Conservation (phyloP, 2,329 filamentous ascomycete genomes). For the Colletotrichum navitas region DNA sequence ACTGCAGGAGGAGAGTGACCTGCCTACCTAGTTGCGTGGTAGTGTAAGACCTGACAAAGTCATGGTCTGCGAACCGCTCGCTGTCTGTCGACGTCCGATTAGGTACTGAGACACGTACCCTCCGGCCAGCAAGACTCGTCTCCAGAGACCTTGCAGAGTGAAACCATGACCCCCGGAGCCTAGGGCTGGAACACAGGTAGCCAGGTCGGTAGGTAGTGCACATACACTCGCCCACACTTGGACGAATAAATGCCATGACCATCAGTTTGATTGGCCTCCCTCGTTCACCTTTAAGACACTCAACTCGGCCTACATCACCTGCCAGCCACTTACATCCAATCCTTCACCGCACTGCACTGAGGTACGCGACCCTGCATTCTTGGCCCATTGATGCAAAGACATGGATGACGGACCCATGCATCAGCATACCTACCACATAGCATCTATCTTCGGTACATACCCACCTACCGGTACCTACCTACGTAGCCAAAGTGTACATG, state of each 20-base stretch:
- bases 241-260: not conserved
- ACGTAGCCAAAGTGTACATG: too few species aligned
- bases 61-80: not conserved
- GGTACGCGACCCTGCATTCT: conserved; percentile 33
- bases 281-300: not conserved
- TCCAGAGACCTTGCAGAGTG: conserved; percentile 2
- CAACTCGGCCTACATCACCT: not conserved
- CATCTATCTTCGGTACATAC: too few species aligned
- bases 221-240: too few species aligned
- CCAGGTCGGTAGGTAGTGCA: too few species aligned
- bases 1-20: too few species aligned
- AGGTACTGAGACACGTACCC: not conserved
- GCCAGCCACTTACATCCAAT: conserved; percentile 27
- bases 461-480: too few species aligned
- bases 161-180: conserved; percentile 6
- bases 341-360: conserved; percentile 23
- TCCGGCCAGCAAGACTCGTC: not conserved
- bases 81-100: not conserved
- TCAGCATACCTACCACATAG: not conserved
- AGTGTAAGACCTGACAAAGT: too few species aligned
- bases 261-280: conserved; percentile 7
- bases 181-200: not conserved
- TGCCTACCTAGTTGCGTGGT: too few species aligned
- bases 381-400: conserved; percentile 20
- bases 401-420: conserved; percentile 19